Base-by-base conservation (phyloP, 208 protist genomes). In the Acanthamoeba healyi region DNA sequence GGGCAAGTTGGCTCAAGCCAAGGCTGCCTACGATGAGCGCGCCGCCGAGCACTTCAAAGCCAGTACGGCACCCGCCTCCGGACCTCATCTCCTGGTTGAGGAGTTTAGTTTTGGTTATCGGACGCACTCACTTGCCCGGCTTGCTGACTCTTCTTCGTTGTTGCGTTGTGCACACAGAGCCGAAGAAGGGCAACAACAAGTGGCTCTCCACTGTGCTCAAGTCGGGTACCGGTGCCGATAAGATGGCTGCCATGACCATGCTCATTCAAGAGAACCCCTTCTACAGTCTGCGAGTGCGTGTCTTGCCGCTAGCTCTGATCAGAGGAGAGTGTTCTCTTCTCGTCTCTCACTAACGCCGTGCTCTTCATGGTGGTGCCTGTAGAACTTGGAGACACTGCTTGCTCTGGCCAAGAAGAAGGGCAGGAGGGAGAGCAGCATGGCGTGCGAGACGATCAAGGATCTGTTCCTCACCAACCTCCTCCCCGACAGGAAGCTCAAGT, bases 161-260 rank as follows among this genome's bases (percentile, higher is more conserved):
- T n/a, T n/a, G n/a, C 70, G 32, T 10, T 0, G 14, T n/a, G 36
- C 36, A 12, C 5, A 54, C 77, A 91, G 84, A 91, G 58, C 84
- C 84, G 42, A 63, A 91, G 40, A 93, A 49, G 65, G 44, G 63
- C 14, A 51, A 81, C 49, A 29, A 81, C 63, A 70, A 74, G 15
- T 95, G 94, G 94, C 54, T 95, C 81, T 42, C 10, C 6, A 92
- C 91, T 24, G 74, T 95, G 26, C 24, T 95, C 4, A 61, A 94
- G 51, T 94, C 84, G 0, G 94, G 94, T 94, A 95, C 94, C 22
- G n/a, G 77, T 4, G 29, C 91, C 58, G 94, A 95, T 81, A 92
- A 89, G 44, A 61, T 94, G 40, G 92, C 94, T 5, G 94, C 93
- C n/a, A 46, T 94, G 40, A 84, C 58, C 12, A 40, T 95, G 72